Evolutionary conservation across 2,329 filamentous ascomycete genomes (phyloP).

Genomic region (Penicillium decumbens): DNA sequence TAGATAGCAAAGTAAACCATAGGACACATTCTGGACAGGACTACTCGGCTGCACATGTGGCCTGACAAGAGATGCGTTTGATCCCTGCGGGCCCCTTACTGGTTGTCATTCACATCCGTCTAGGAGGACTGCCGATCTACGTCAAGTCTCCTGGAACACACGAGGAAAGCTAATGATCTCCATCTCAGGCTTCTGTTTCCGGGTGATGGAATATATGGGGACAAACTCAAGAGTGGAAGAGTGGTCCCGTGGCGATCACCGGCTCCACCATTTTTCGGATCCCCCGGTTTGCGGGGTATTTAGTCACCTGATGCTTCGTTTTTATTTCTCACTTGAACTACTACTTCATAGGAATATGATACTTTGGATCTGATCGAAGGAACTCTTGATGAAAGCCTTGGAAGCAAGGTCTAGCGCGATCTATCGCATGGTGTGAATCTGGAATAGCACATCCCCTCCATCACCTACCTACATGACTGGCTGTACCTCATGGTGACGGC

Average conservation of each 20-base stretch:
- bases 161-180: neutral
- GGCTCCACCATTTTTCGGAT: conserved; percentile 16
- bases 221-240: conserved; percentile 2
- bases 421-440: too few species aligned
- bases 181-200: neutral
- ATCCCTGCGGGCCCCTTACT: conserved; percentile 7
- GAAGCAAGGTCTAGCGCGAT: too few species aligned
- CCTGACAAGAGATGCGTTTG: conserved; percentile 4
- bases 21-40: neutral
- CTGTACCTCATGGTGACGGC: conserved; percentile 1
- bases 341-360: neutral
- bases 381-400: neutral
- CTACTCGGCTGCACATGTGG: conserved; percentile 8
- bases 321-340: neutral
- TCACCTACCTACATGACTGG: neutral
- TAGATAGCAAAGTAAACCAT: too few species aligned
- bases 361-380: neutral
- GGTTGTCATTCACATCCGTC: conserved; percentile 6
- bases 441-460: neutral
- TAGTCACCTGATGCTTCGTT: conserved; percentile 18
- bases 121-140: neutral
- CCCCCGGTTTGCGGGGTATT: conserved; percentile 20
- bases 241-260: conserved; percentile 18
- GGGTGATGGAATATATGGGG: neutral
- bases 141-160: neutral